phyloP scores from a whole-genome alignment of 2,329 filamentous ascomycete species.

The Talaromyces funiculosus region DNA sequence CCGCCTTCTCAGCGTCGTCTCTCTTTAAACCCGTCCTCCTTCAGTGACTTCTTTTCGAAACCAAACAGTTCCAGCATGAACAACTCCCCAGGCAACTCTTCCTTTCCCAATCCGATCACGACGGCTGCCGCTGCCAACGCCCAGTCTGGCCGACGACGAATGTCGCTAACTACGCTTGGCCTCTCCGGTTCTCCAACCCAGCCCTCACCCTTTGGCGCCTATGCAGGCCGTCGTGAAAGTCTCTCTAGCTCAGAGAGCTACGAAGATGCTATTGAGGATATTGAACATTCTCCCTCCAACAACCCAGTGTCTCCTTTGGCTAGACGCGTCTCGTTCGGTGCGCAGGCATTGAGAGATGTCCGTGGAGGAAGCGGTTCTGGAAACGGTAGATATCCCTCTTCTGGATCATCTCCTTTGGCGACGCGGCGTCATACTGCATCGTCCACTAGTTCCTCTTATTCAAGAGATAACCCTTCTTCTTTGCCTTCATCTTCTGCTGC shows the following conservation, averaged over 20 bases:
- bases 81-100: constrained; percentile 11
- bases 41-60: constrained; percentile 38
- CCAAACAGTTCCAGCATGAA: constrained; percentile 20
- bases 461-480: constrained; percentile 23
- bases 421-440: constrained; percentile 24
- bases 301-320: constrained; percentile 63
- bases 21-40: constrained; percentile 40
- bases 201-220: constrained; percentile 46
- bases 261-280: constrained; percentile 56
- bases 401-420: constrained; percentile 21
- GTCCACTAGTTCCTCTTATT: constrained; percentile 20
- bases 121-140: constrained; percentile 42
- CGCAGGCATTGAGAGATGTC: constrained; percentile 68
- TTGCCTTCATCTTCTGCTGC: constrained; percentile 33
- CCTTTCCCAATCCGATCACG: constrained; percentile 46
- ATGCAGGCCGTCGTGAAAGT: constrained; percentile 56
- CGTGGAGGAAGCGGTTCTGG: constrained; percentile 58
- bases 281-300: constrained; percentile 53
- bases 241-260: constrained; percentile 56
- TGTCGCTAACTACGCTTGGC: constrained; percentile 69
- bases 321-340: constrained; percentile 85
- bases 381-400: constrained; percentile 54
- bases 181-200: constrained; percentile 66
- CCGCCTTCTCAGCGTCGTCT: constrained; percentile 39
- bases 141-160: constrained; percentile 54